Percentiles rank a stretch among this genome's conserved stretches.
These are phyloP conservation scores for Colletotrichum godetiae DNA, from an alignment of 2,329 filamentous ascomycete species.

Conservation along the genomic window DNA sequence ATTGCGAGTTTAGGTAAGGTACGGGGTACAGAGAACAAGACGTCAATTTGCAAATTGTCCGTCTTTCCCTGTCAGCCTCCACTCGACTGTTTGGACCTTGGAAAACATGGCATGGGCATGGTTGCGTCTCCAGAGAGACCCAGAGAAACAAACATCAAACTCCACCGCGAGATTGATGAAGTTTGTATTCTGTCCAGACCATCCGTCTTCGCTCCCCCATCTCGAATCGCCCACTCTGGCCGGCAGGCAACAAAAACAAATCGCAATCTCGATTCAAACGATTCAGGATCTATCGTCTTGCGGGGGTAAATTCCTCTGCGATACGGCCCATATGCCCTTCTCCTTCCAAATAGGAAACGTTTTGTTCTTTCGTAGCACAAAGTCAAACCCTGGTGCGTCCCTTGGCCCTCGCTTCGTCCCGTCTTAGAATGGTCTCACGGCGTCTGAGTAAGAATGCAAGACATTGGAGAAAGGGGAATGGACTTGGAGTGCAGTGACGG, in stretches of 20 bases:
- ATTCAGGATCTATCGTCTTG: constrained; percentile 3
- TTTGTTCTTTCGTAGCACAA: constrained; percentile 4
- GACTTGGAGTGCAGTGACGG: neutral
- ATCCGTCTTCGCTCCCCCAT: neutral
- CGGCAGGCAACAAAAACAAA: neutral
- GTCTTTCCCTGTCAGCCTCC: constrained; percentile 17
- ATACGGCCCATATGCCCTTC: neutral
- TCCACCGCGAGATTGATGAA: constrained; percentile 7
- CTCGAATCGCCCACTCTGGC: neutral
- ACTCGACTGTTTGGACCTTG: constrained; percentile 24
- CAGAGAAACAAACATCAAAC: constrained; percentile 23
- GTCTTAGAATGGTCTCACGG: constrained; percentile 21
- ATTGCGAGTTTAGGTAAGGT: no score
- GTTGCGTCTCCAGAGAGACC: neutral
- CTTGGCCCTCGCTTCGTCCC: constrained; percentile 26
- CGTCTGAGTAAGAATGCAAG: constrained; percentile 13
- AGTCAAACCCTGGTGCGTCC: neutral
- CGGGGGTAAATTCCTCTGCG: constrained; percentile 7
- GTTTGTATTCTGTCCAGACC: neutral
- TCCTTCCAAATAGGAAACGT: neutral
- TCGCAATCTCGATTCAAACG: neutral
- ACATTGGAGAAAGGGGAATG: constrained; percentile 1
- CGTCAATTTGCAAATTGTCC: constrained; percentile 1
- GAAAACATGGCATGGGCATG: constrained; percentile 22
- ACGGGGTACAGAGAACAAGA: neutral